Evolutionary conservation across 2,329 filamentous ascomycete species (phyloP), one percentile per base, ranked within the genome.

Genomic region (Albifimbria verrucaria): DNA sequence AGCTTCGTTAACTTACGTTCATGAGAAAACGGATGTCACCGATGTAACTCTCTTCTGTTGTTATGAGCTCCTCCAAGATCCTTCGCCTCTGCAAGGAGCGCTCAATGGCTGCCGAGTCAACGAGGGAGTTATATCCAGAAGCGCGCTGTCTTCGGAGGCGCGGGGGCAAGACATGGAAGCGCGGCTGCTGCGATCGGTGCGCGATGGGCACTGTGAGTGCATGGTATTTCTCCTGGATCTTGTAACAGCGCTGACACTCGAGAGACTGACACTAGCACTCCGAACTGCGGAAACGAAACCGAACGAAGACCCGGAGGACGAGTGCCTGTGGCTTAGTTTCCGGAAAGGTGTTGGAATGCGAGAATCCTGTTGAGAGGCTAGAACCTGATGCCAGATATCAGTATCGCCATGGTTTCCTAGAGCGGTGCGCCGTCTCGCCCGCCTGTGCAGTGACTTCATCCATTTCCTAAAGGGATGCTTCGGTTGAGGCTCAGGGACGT

Each of bases 31-130:
- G 90, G 53, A 97, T 72, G 63, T 96, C 93, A 17, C 87, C 84
- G 61, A 97, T 86, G 67, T 97, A 97, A 63, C 87, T 85, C 66
- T 94, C 89, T 69, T 97, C 94, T 0, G 92, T 96, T 52, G 75
- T 81, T 55, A 97, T 84, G 49, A 97, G 76, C 71, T 97, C 94
- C 65, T 94, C 89, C 32, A 97, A 72, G 39, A 96, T 85, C 56
- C 87, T 85, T 15, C 90, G 84, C 55, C 94, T 83, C 63, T 92
- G 88, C 20, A 89, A 71, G 2, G 90, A 83, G 50, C 92, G 83
- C 59, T 86, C 81, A 42, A 82, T 81, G n/a, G 88, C 86, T 25
- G 79, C 85, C 53, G 87, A 81, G 59, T 96, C 91, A 11, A 86
- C 57, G 10, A 70, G 62, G 5, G 66, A 59, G n/a, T 68, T 65